Conservation (phyloP, 805 yeast genomes). For the Sugiyamaella valdiviana region DNA sequence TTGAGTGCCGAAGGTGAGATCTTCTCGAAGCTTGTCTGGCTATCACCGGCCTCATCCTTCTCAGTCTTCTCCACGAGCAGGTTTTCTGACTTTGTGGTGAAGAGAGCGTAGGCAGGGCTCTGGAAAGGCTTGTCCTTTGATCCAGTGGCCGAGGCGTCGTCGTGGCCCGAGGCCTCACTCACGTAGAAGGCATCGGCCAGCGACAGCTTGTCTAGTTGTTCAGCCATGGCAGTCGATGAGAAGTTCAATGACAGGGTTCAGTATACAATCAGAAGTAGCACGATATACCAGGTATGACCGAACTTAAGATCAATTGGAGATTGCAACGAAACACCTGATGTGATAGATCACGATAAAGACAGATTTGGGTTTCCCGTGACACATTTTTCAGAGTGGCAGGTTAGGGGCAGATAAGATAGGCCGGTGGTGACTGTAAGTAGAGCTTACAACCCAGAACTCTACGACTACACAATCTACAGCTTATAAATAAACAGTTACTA, state of each 20-base stretch:
- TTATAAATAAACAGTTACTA: too few species aligned
- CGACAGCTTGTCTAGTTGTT: slow-evolving; percentile 17
- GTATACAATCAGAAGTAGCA: neutral
- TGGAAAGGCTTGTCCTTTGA: slow-evolving; percentile 65
- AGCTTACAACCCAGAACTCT: too few species aligned
- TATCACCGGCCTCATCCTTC: slow-evolving; percentile 38
- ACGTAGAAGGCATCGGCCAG: slow-evolving; percentile 44
- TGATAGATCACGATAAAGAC: too few species aligned
- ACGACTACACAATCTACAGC: too few species aligned
- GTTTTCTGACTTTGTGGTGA: slow-evolving; percentile 40
- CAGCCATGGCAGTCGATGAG: slow-evolving; percentile 18
- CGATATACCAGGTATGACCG: too few species aligned
- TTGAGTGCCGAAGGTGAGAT: slow-evolving; percentile 88
- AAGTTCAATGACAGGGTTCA: neutral
- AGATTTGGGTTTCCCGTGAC: too few species aligned
- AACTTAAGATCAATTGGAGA: too few species aligned
- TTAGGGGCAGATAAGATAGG: too few species aligned
- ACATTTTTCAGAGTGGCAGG: too few species aligned
- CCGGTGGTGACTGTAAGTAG: too few species aligned
- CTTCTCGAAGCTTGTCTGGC: slow-evolving; percentile 44
- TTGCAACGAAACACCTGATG: too few species aligned
- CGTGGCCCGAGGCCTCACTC: slow-evolving; percentile 67
- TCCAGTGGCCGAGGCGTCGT: slow-evolving; percentile 54
- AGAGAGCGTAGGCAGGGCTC: slow-evolving; percentile 75
- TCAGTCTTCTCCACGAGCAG: slow-evolving; percentile 56